phyloP scores from a whole-genome alignment of 768 basidiomycete species.

The Rhizopogon rudus region DNA sequence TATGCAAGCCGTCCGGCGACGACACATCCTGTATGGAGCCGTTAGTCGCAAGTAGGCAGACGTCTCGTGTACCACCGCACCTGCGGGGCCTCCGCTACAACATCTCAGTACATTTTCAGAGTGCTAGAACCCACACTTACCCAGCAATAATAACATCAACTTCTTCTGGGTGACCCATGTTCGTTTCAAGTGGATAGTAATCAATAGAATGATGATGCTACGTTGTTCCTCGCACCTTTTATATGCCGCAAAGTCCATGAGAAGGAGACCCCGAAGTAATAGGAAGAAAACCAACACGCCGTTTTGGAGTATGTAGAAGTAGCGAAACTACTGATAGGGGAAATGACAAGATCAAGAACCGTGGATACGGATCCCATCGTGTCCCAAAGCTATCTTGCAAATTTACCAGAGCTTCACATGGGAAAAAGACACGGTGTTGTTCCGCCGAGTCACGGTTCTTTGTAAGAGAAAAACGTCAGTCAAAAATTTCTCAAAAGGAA shows the following conservation, averaged over 20 bases:
- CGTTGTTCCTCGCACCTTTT: slow-evolving; percentile 2
- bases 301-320: neutral
- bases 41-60: neutral
- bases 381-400: neutral
- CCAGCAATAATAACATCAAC: slow-evolving; percentile 70
- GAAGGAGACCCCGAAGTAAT: slow-evolving; percentile 5
- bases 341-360: neutral
- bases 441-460: neutral
- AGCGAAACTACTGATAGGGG: neutral
- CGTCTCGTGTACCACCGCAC: slow-evolving; percentile 18
- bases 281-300: neutral
- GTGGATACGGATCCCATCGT: neutral
- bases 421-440: neutral
- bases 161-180: slow-evolving; percentile 56
- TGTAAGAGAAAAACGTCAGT: neutral
- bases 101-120: slow-evolving; percentile 5
- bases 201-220: neutral
- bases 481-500: neutral
- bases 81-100: slow-evolving; percentile 56
- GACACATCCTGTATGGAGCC: slow-evolving; percentile 43
- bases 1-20: slow-evolving; percentile 66
- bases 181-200: slow-evolving; percentile 2
- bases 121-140: slow-evolving; percentile 17
- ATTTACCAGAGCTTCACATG: neutral
- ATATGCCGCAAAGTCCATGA: slow-evolving; percentile 5